phyloP scores from a whole-genome alignment of 164 flowering plant species.

The Pachysandra terminalis region DNA sequence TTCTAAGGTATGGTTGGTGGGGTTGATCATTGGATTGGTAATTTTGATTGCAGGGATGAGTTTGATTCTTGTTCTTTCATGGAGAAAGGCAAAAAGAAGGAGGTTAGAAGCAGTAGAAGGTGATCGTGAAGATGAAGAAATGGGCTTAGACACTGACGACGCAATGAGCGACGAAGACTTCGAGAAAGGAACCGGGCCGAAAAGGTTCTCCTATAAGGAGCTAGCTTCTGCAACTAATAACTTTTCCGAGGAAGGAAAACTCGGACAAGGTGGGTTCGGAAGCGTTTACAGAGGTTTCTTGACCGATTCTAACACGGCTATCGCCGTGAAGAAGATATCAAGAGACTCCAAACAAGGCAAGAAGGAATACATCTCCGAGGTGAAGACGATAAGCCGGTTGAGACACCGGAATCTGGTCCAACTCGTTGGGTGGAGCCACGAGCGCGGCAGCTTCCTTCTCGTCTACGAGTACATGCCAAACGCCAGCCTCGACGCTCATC shows the following conservation, averaged over 20 bases:
- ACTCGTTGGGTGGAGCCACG: slow-evolving; percentile 60
- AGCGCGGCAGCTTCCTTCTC: slow-evolving; percentile 39
- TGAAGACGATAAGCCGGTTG: slow-evolving; percentile 43
- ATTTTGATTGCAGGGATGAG: slow-evolving; percentile 9
- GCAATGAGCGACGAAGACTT: slow-evolving; percentile 32
- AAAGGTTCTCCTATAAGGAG: slow-evolving; percentile 28
- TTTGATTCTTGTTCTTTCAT: slow-evolving; percentile 9
- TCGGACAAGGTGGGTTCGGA: slow-evolving; percentile 38
- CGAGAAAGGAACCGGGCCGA: slow-evolving; percentile 39
- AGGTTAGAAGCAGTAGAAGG: not conserved
- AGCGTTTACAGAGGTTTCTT: slow-evolving; percentile 41
- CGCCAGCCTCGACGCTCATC: slow-evolving; percentile 44
- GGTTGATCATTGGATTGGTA: slow-evolving; percentile 15
- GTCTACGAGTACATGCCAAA: slow-evolving; percentile 52
- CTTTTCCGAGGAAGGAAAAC: slow-evolving; percentile 31
- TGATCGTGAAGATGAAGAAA: not conserved
- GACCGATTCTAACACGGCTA: slow-evolving; percentile 7
- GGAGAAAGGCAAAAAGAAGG: slow-evolving; percentile 8
- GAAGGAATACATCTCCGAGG: slow-evolving; percentile 46
- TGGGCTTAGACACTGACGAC: slow-evolving; percentile 11
- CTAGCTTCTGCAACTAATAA: slow-evolving; percentile 24
- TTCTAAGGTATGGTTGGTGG: slow-evolving; percentile 2
- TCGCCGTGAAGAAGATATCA: slow-evolving; percentile 42
- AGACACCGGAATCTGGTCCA: slow-evolving; percentile 49
- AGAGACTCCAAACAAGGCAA: slow-evolving; percentile 42